Conservation (phyloP, 2,329 filamentous ascomycete species). For the Colletotrichum scovillei region DNA sequence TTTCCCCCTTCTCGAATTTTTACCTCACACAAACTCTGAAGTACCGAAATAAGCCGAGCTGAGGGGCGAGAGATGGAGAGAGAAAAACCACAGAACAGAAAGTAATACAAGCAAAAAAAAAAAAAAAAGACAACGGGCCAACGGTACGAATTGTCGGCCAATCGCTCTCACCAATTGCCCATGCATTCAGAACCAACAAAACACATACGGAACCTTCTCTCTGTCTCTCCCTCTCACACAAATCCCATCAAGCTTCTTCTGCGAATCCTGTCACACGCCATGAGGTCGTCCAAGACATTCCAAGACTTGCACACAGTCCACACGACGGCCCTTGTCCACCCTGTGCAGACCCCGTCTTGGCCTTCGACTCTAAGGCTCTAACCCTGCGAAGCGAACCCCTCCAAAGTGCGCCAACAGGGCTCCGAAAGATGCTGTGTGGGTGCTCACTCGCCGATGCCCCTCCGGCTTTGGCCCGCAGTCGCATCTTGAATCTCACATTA, state of each 20-base stretch:
- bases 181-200: neutral
- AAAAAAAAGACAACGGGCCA: neutral
- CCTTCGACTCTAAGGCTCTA: conserved; percentile 20
- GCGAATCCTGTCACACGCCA: conserved; percentile 16
- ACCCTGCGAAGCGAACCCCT: conserved; percentile 17
- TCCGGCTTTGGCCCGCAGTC: conserved; percentile 11
- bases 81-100: neutral
- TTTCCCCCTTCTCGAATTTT: neutral
- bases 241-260: neutral
- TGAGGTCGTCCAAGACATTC: conserved; percentile 34
- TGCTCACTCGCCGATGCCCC: conserved; percentile 3
- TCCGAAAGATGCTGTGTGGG: neutral
- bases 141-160: neutral
- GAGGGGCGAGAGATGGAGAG: conserved; percentile 7
- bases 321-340: conserved; percentile 29
- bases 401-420: neutral
- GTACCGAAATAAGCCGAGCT: conserved; percentile 24
- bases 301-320: conserved; percentile 27
- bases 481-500: conserved; percentile 30
- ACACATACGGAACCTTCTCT: neutral
- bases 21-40: neutral
- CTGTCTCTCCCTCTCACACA: neutral
- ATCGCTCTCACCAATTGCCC: neutral
- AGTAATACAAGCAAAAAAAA: neutral
- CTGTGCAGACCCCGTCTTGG: conserved; percentile 34